Base-by-base conservation (phyloP, 352 stramenopile species). In the Phytophthora capsici region DNA sequence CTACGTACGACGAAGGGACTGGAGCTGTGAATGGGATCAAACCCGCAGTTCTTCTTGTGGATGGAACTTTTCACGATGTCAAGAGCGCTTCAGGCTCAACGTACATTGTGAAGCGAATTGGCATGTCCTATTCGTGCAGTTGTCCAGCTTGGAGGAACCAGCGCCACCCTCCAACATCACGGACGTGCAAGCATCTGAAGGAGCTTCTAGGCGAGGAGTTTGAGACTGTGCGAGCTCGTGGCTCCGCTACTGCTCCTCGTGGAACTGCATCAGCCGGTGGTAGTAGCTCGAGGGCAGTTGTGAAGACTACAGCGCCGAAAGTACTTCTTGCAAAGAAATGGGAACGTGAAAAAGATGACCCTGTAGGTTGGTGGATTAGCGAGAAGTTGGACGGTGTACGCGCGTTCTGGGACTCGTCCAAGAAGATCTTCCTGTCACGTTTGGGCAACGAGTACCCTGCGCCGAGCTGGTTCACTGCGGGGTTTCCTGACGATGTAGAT, bases 361-460 rank as follows among this genome's bases (percentile, higher is more conserved):
- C 80, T 0, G 64, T 78, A 2, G 58, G 60, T 23, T 93, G 85
- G 85, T 90, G 78, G 77, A 86, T 93, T 43, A 90, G 79, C 44
- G 85, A 93, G 54, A 93, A 93, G 57, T 57, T 93, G 22, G 85
- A 93, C 41, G 85, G 85, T 16, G 77, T 93, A 25, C 82, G 85
- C 14, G 82, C 81, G 14, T 88, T 70, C 56, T 90, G 84, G 83
- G 62, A 88, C 55, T 80, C 77, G 2, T 60, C 63, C 20, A 78
- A 83, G 44, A 77, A 66, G 20, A 63, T 73, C 17, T 90, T 91
- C 51, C 66, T 90, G 2, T 90, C 79, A 5, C 78, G 85, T 2
- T 57, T 86, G 10, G 82, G 84, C 3, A 92, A 93, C 23, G 65
- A 80, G 34, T 92, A 88, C 50, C 77, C 75, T 0, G 85, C 81